phyloP scores from a whole-genome alignment of 2,329 filamentous ascomycete species.

The Rhynchosporium agropyri region DNA sequence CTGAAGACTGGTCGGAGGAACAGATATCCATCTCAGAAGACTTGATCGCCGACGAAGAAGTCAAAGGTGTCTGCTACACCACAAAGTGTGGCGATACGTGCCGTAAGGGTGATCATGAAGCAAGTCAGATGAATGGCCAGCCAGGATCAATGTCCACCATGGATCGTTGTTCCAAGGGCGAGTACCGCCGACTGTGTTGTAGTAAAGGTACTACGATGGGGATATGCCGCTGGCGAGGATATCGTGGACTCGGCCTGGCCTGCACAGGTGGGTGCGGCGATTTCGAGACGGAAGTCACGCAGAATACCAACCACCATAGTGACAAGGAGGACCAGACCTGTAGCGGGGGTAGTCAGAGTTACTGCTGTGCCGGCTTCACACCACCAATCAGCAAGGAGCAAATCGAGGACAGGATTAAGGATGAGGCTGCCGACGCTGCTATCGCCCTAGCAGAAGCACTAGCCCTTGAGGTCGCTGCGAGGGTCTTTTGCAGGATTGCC shows the following conservation, averaged over 20 bases:
- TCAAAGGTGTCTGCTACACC: background rate
- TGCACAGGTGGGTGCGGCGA: conserved; percentile 40
- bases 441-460: conserved; percentile 38
- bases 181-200: conserved; percentile 41
- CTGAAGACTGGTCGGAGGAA: background rate
- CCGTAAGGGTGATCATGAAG: conserved; percentile 30
- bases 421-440: conserved; percentile 38
- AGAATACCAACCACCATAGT: conserved; percentile 40
- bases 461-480: conserved; percentile 43
- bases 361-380: conserved; percentile 42
- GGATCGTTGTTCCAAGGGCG: conserved; percentile 35
- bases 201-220: conserved; percentile 34
- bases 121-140: conserved; percentile 41
- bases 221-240: conserved; percentile 40
- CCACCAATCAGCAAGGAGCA: conserved; percentile 27
- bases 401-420: conserved; percentile 20
- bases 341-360: conserved; percentile 40
- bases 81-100: background rate
- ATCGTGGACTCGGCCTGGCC: conserved; percentile 39
- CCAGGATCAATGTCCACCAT: conserved; percentile 36
- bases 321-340: conserved; percentile 42
- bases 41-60: background rate
- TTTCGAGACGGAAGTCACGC: conserved; percentile 39
- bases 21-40: conserved; percentile 22
- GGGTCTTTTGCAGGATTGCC: conserved; percentile 43